A percentile compares a stretch with the other conserved stretches of the same genome.
Conservation (phyloP, 2,329 filamentous ascomycete species). For the Anthostomella pinea region DNA sequence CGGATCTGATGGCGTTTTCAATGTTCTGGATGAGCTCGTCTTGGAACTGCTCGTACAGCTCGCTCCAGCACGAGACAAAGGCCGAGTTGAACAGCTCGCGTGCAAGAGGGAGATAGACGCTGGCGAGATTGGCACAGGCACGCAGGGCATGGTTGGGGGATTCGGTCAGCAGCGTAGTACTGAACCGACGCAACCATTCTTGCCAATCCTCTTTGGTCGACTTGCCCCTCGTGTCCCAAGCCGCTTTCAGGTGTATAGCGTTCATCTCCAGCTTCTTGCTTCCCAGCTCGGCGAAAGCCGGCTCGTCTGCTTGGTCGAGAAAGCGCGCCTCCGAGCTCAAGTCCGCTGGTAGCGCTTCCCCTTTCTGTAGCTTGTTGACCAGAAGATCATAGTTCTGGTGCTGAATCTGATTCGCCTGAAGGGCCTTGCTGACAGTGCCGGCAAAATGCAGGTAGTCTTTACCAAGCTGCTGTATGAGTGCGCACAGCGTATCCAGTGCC, state of each 20-base stretch:
- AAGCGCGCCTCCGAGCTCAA: slow-evolving; percentile 84
- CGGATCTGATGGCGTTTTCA: slow-evolving; percentile 90
- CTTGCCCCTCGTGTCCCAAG: slow-evolving; percentile 96
- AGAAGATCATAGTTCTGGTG: slow-evolving; percentile 92
- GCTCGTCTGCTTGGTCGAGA: slow-evolving; percentile 73
- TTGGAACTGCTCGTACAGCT: slow-evolving; percentile 94
- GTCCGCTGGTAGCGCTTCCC: slow-evolving; percentile 91
- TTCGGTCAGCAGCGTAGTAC: slow-evolving; percentile 89
- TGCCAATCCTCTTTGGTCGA: slow-evolving; percentile 99
- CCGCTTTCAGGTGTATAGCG: slow-evolving; percentile 91
- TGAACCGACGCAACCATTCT: slow-evolving; percentile 96
- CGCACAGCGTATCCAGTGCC: slow-evolving; percentile 90
- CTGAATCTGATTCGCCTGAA: slow-evolving; percentile 75
- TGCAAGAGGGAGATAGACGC: slow-evolving; percentile 86
- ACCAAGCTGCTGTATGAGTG: slow-evolving; percentile 91
- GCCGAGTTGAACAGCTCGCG: slow-evolving; percentile 97
- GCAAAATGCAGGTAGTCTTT: slow-evolving; percentile 95
- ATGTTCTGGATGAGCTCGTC: slow-evolving; percentile 95
- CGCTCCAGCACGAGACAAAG: slow-evolving; percentile 98
- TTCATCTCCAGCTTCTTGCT: slow-evolving; percentile 97
- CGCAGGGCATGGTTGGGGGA: slow-evolving; percentile 93
- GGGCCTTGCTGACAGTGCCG: slow-evolving; percentile 84
- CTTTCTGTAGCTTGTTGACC: slow-evolving; percentile 88
- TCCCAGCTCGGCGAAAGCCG: slow-evolving; percentile 76
- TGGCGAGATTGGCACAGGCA: slow-evolving; percentile 87